Evolutionary conservation across 805 yeast genomes (phyloP).

Genomic region (Schizosaccharomyces pombe): DNA sequence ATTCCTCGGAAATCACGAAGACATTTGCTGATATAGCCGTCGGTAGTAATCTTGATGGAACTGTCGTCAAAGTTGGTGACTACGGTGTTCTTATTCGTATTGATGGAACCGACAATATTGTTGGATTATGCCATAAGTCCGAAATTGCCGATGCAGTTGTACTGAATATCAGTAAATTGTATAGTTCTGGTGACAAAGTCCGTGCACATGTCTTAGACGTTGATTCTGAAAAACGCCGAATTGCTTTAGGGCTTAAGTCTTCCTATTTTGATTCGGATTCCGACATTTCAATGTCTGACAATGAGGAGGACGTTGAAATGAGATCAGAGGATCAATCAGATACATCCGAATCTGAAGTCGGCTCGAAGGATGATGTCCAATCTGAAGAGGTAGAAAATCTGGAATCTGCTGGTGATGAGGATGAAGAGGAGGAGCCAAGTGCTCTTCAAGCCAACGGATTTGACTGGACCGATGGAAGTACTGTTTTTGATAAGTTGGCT

Average conservation of each 20-base stretch:
- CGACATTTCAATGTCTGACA: slow-evolving; percentile 13
- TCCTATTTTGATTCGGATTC: slow-evolving; percentile 38
- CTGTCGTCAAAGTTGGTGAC: slow-evolving; percentile 52
- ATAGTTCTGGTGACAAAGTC: slow-evolving; percentile 76
- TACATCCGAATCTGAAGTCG: too few relatives aligned
- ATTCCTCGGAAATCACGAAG: slow-evolving; percentile 24
- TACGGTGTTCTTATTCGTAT: slow-evolving; percentile 78
- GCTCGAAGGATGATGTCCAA: slow-evolving; percentile 11
- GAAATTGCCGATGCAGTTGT: slow-evolving; percentile 45
- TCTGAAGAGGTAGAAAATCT: slow-evolving; percentile 13
- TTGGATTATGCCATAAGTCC: slow-evolving; percentile 72
- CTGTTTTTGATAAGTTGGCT: slow-evolving; percentile 44
- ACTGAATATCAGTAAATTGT: slow-evolving; percentile 37
- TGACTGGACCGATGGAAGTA: slow-evolving; percentile 83
- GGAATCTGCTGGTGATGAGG: slow-evolving; percentile 14
- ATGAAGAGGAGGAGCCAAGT: slow-evolving; percentile 9
- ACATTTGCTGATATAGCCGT: slow-evolving; percentile 41
- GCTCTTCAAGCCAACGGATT: slow-evolving; percentile 73
- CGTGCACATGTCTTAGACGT: slow-evolving; percentile 55
- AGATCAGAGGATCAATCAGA: slow-evolving; percentile 11
- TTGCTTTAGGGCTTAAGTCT: slow-evolving; percentile 85
- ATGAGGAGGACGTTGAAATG: slow-evolving; percentile 13
- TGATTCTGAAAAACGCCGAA: slow-evolving; percentile 40
- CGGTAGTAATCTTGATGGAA: slow-evolving; percentile 56
- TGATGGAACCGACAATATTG: slow-evolving; percentile 46